Base-by-base conservation (phyloP, 331 rosid species). In the Phaseolus coccineus region DNA sequence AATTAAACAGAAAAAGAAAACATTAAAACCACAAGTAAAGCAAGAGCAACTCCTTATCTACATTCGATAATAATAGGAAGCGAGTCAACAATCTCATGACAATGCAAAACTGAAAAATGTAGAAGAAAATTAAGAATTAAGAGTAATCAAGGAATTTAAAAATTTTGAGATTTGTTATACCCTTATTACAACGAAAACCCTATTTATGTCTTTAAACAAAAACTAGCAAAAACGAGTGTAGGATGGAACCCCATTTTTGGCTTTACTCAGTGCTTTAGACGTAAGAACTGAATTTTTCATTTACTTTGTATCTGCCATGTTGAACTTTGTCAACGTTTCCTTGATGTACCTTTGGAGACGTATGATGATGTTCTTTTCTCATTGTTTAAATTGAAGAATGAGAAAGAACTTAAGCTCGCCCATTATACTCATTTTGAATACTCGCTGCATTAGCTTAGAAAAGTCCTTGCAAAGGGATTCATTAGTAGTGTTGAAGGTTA, bases 31-130 rank as follows among this genome's bases (percentile, higher is more conserved):
- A 62, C 31, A 53, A 30, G 22, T 8, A 65, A 22, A 47, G 8
- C 52, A 14, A 55, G 76, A 83, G 78, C 74, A 83, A 83, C 69
- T 71, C 66, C 48, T 65, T 64, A 83, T 83, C 74, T 79, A 83
- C 83, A 73, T 83, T 78, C 13, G 47, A 71, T 42, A 35, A 46
- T 22, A 53, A 63, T 9, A 80, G 53, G 51, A 77, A 78, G 40
- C 71, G 77, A 83, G 80, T 83, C 80, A 73, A 27, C 80, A 66
- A 73, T 48, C 73, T 69, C 81, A 27, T 42, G 24, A 76, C 33
- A 19, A 37, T 33, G 48, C 57, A 46, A 77, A 71, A 69, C 10
- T 40, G 53, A 82, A 77, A 82, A 15, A 7, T 4, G 22, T 1
- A 6, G 40, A 1, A 50, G 70, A 69, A 27, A 69, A 61, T 8